Evolutionary conservation across 495 filamentous ascomycete genomes (phyloP), one percentile per base, ranked within the genome.

Genomic region (Lasiosphaeria miniovina): DNA sequence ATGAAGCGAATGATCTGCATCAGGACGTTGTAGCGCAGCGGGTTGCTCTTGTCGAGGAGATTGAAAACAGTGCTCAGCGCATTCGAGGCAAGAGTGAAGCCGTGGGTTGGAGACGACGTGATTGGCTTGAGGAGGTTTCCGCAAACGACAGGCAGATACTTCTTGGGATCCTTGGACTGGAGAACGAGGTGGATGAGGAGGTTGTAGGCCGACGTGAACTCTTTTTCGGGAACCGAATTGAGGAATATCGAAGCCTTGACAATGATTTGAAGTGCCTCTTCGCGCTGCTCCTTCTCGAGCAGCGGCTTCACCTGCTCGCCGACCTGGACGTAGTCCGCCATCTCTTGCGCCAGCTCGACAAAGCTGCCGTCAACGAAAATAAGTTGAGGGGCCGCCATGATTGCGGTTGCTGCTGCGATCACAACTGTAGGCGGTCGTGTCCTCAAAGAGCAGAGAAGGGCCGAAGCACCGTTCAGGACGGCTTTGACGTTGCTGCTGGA

Each of bases 1-100:
- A 97, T 84, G 59, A 96, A 87, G 61, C 84, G 83, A 34, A 96
- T 70, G 62, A 96, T 89, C 64, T 90, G 84, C 74, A 91, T 78
- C 68, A 98, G 87, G 61, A 98, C 90, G 65, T 96, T 87, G 81
- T 88, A 97, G 36, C 93, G 88, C 66, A 88, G 82, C 9, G 89
- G 87, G 71, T 91, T 89, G 60, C 82, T 77, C 48, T 84, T 69
- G 49, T 85, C 80, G 55, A 98, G 85, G 54, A 95, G 90, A 79
- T 99, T 99, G 88, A 97, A 99, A 74, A 99, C 83, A 58, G 92
- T 96, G 69, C 90, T 91, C 61, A 99, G 85, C 57, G 91, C 88
- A 60, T 87, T 88, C 64, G 96, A 87, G 55, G 90, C 87, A 58
- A 99, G 82, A 45, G 89, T 86, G 57, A 88, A 81, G 59, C 93